Percentiles rank a stretch among this genome's conserved stretches.
Conservation (phyloP, 768 basidiomycete species). For the Lactifluus piperatus region DNA sequence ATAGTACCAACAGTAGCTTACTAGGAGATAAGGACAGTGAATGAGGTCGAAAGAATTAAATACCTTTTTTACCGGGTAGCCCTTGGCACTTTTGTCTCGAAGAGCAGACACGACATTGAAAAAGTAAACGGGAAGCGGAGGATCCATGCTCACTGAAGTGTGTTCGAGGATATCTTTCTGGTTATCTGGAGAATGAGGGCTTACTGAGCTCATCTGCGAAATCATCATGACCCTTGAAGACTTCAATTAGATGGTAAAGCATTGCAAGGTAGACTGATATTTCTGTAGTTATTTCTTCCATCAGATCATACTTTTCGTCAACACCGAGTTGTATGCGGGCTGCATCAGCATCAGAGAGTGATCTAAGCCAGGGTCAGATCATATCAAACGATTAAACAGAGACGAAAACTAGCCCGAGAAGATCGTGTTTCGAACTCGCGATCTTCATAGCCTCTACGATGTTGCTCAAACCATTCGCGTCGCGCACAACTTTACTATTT, state of each 20-base stretch:
- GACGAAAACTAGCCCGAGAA: slow-evolving; percentile 51
- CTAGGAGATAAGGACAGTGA: slow-evolving; percentile 10
- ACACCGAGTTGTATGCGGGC: slow-evolving; percentile 60
- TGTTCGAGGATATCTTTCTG: slow-evolving; percentile 3
- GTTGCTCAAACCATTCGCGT: slow-evolving; percentile 71
- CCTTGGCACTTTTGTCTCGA: slow-evolving; percentile 88
- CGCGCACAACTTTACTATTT: slow-evolving; percentile 80
- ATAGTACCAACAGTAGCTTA: slow-evolving; percentile 84
- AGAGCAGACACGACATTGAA: slow-evolving; percentile 86
- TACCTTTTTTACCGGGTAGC: slow-evolving; percentile 97
- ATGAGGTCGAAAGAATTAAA: slow-evolving; percentile 9
- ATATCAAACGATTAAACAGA: neutral
- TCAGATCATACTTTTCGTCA: slow-evolving; percentile 64
- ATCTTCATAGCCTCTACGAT: slow-evolving; percentile 88
- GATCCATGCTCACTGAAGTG: slow-evolving; percentile 81
- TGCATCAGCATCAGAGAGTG: slow-evolving; percentile 67
- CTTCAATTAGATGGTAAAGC: slow-evolving; percentile 90
- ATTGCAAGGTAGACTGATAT: slow-evolving; percentile 91
- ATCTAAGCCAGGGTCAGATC: slow-evolving; percentile 34
- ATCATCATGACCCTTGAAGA: slow-evolving; percentile 87
- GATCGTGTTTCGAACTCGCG: slow-evolving; percentile 78
- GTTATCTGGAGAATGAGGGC: slow-evolving; percentile 26
- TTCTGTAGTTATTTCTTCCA: slow-evolving; percentile 89
- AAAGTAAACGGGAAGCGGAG: slow-evolving; percentile 86
- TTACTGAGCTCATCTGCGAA: slow-evolving; percentile 96